Base-by-base conservation (phyloP, 176 grass and related monocot genomes). In the Ensete glaucum region DNA sequence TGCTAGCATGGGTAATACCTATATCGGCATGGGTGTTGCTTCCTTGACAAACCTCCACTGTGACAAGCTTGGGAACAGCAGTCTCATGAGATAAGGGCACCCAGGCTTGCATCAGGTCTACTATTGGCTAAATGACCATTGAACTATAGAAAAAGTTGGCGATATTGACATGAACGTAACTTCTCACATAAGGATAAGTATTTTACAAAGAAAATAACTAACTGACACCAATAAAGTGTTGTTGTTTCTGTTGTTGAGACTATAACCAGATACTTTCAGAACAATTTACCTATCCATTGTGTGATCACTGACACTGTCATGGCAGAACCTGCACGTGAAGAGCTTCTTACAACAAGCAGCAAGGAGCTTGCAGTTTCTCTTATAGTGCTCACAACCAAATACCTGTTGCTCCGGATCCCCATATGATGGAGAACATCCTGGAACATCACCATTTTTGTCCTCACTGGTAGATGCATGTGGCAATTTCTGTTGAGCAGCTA, bases 351-450 rank as follows among this genome's bases (percentile, higher is more conserved):
- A 96, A 81, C 91, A 96, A 13, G 83, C 76, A 63, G 91, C 83
- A 65, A 91, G 84, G 77, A 96, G 79, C 63, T 96, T 96, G 75
- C 88, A 96, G 64, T 96, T 96, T 78, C 91, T 57, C 75, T 96
- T 96, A 67, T 96, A 96, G 81, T 96, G 91, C 29, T 96, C 91
- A 81, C 91, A 96, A 43, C 91, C 91, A 75, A 88, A 96, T 66
- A 88, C 48, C 59, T 88, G 76, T 63, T 88, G 82, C 54, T 86
- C 79, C 69, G 64, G 64, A 57, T 96, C 91, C 78, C 79, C 75
- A 84, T 85, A 91, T 21, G 91, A 91, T 60, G 83, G 85, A 79
- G 14, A 69, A 50, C 83, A 86, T 49, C 73, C 88, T 72, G 57
- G 79, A 69, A 84, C 50, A 72, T 75, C 76, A 43, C 64, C 80